Evolutionary conservation across 331 rosid species (phyloP), one percentile per base, ranked within the genome.

Genomic region (Pyrus hybrid): DNA sequence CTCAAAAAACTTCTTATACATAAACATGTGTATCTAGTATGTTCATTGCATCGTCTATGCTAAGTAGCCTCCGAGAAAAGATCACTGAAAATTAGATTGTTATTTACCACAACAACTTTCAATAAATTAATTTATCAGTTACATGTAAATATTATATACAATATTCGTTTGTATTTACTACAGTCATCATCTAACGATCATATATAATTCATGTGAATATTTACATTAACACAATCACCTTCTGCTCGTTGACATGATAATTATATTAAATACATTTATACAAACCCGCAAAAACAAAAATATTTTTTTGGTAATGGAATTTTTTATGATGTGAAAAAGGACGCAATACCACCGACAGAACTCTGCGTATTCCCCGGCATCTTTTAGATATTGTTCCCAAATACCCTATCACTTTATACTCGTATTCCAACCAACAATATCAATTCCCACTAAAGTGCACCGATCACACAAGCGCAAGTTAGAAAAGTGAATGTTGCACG

Each of bases 281-380:
- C 30, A 29, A 29, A 29, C 30, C 30, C 5, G 0, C 30, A 29
- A 3, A 5, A 29, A 29, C 30, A 29, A 29, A 29, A 29, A 29
- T 29, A 29, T 2, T 29, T 29, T 29, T 29, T 29, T 29, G 30
- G 30, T 29, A 29, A 29, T 29, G 30, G 30, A 29, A 29, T 29
- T 29, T 29, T 29, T 29, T 29, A 26, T 26, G 28, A 72, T 58
- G 76, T 17, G 5, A 72, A 33, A 53, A 1, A 72, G 56, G n/a
- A 18, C 61, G 80, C 76, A 58, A 35, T 22, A 53, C 51, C 77
- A 76, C 82, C 81, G 84, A 83, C 86, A 83, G 20, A 61, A 68
- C 21, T 5, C 84, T 72, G 67, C 29, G 79, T 76, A 76, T 76
- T 80, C 79, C 77, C 84, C 76, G 84, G 80, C 87, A 83, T 56